A percentile compares a stretch with the other conserved stretches of the same genome.
These are phyloP conservation scores for Funneliformis caledonium DNA, from an alignment of 371 early-diverging fungal genomes.

Conservation along the genomic window DNA sequence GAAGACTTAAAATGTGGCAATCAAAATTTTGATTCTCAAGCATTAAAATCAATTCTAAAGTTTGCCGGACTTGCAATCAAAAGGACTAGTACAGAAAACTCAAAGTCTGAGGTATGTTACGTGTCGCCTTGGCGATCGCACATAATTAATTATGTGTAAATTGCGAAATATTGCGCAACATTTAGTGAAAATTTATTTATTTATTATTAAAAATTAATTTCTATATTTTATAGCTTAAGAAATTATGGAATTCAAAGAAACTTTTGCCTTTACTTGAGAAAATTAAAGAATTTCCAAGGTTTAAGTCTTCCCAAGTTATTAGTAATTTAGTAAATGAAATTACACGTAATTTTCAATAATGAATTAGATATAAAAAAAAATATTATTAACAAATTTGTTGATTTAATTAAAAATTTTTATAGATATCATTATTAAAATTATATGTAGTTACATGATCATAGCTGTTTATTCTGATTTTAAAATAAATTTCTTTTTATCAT, in stretches of 20 bases:
- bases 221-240: not conserved
- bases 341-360: not conserved
- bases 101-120: not conserved
- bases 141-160: no score
- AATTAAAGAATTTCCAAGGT: conserved; percentile 21
- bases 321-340: conserved; percentile 20
- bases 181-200: not conserved
- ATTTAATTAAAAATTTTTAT: no score
- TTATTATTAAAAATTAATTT: not conserved
- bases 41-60: not conserved
- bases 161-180: no score
- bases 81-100: not conserved
- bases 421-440: no score
- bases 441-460: no score
- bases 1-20: conserved; percentile 15
- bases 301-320: conserved; percentile 22
- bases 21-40: conserved; percentile 2
- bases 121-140: no score
- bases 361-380: no score
- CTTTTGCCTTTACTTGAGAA: not conserved
- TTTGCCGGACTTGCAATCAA: not conserved
- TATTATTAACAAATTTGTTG: no score
- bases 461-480: no score
- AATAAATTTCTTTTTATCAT: no score
- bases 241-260: not conserved